A percentile compares a stretch with the other conserved stretches of the same genome.
phyloP scores from a whole-genome alignment of 2,329 filamentous ascomycete genomes.

The Metarhizium album region DNA sequence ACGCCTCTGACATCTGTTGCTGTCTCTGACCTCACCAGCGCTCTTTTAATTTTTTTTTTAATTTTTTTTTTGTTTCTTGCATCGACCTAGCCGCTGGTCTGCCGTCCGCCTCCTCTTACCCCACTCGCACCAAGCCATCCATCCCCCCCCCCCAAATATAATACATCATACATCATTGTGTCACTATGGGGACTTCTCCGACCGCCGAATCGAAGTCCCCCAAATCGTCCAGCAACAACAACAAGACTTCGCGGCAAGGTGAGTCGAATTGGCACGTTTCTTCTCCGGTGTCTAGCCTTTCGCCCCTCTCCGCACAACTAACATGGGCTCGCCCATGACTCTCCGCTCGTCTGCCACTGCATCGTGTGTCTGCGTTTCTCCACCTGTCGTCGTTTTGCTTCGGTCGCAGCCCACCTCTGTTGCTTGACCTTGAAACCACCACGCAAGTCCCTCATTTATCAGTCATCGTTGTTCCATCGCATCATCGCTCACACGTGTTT shows the following conservation, averaged over 20 bases:
- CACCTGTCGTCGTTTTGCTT: conserved; percentile 5
- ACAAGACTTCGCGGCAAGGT: conserved; percentile 33
- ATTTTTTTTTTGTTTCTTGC: conserved; percentile 20
- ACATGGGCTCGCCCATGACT: background rate
- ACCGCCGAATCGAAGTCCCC: conserved; percentile 36
- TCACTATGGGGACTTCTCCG: conserved; percentile 38
- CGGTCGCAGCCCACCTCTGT: background rate
- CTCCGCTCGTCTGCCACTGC: background rate
- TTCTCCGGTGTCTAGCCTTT: background rate
- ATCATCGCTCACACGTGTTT: conserved; percentile 13
- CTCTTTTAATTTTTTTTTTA: no score
- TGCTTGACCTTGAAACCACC: background rate
- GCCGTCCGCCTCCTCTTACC: conserved; percentile 19
- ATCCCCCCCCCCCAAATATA: conserved; percentile 18
- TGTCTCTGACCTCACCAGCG: conserved; percentile 31
- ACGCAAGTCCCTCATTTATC: background rate
- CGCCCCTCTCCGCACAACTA: background rate
- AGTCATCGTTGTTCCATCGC: background rate
- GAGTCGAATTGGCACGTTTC: conserved; percentile 12
- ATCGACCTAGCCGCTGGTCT: conserved; percentile 5
- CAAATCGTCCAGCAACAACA: conserved; percentile 32
- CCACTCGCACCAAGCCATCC: conserved; percentile 13
- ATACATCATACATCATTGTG: conserved; percentile 37
- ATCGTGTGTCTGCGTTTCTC: background rate
- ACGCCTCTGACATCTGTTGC: conserved; percentile 11